Conservation (phyloP, 768 basidiomycete genomes). For the Tricholoma furcatifolium region DNA sequence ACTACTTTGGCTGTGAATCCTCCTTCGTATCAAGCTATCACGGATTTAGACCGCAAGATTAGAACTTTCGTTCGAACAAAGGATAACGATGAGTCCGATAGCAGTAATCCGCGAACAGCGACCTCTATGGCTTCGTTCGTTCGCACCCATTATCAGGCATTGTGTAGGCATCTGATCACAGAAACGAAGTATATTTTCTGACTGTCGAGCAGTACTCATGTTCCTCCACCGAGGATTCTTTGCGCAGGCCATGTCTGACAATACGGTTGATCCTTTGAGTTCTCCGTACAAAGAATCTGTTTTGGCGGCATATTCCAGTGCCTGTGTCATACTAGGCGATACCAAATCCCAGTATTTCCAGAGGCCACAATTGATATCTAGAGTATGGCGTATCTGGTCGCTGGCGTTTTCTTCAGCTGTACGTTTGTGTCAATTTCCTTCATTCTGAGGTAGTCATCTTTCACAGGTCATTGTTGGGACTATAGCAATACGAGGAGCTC, state of each 20-base stretch:
- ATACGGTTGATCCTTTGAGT: slow-evolving; percentile 44
- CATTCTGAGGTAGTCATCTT: background rate
- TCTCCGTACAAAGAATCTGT: slow-evolving; percentile 53
- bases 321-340: slow-evolving; percentile 42
- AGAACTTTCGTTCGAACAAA: slow-evolving; percentile 32
- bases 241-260: slow-evolving; percentile 51
- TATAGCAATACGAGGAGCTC: slow-evolving; percentile 44
- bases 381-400: slow-evolving; percentile 63
- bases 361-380: slow-evolving; percentile 44
- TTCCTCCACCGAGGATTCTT: slow-evolving; percentile 59
- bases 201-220: slow-evolving; percentile 40
- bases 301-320: slow-evolving; percentile 48
- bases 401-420: slow-evolving; percentile 55
- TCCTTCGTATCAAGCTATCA: slow-evolving; percentile 44
- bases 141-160: slow-evolving; percentile 44
- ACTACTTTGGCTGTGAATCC: slow-evolving; percentile 39
- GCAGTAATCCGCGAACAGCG: slow-evolving; percentile 30
- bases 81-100: slow-evolving; percentile 12
- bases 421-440: slow-evolving; percentile 16
- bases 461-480: slow-evolving; percentile 52
- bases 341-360: slow-evolving; percentile 40
- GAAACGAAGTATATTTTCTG: slow-evolving; percentile 6
- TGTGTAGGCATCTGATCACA: slow-evolving; percentile 31
- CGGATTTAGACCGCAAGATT: slow-evolving; percentile 51
- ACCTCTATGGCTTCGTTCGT: slow-evolving; percentile 40